These are phyloP conservation scores for Macrophomina phaseolina DNA, from an alignment of 2,329 filamentous ascomycete genomes.

Conservation along the genomic window DNA sequence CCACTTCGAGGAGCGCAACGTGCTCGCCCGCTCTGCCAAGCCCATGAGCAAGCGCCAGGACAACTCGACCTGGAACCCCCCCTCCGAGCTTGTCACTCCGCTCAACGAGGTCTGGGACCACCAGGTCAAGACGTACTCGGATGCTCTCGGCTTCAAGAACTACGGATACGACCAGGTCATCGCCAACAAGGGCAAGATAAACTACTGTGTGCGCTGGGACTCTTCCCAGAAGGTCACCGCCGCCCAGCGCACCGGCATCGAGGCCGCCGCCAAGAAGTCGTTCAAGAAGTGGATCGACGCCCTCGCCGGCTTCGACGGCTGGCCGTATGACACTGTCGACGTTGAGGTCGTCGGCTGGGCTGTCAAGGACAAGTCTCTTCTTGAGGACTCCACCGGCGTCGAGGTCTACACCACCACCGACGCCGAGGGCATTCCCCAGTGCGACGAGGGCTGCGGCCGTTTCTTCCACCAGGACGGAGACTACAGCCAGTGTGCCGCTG, in stretches of 20 bases:
- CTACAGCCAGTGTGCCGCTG: conserved; percentile 49
- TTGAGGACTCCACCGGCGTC: conserved; percentile 46
- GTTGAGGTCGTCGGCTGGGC: conserved; percentile 53
- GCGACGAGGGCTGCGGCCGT: conserved; percentile 49
- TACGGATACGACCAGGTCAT: conserved; percentile 36
- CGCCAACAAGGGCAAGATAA: conserved; percentile 42
- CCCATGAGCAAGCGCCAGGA: conserved; percentile 30
- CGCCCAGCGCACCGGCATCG: conserved; percentile 47
- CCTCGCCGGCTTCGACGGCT: conserved; percentile 53
- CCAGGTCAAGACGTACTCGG: conserved; percentile 34
- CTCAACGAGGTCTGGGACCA: conserved; percentile 38
- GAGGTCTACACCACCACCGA: conserved; percentile 53
- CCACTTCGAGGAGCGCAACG: conserved; percentile 30
- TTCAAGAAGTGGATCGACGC: conserved; percentile 52
- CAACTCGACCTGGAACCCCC: conserved; percentile 36
- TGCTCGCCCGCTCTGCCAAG: conserved; percentile 32
- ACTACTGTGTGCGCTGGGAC: conserved; percentile 56
- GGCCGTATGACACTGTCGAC: conserved; percentile 49
- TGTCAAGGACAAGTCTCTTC: conserved; percentile 45
- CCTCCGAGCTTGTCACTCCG: conserved; percentile 34
- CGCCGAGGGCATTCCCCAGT: conserved; percentile 49
- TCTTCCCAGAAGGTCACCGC: conserved; percentile 45
- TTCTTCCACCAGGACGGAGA: conserved; percentile 54
- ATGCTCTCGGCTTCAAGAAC: conserved; percentile 38
- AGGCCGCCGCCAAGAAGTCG: conserved; percentile 42